Evolutionary conservation across 768 basidiomycete species (phyloP).

Genomic region (Crassisporium funariophilum): DNA sequence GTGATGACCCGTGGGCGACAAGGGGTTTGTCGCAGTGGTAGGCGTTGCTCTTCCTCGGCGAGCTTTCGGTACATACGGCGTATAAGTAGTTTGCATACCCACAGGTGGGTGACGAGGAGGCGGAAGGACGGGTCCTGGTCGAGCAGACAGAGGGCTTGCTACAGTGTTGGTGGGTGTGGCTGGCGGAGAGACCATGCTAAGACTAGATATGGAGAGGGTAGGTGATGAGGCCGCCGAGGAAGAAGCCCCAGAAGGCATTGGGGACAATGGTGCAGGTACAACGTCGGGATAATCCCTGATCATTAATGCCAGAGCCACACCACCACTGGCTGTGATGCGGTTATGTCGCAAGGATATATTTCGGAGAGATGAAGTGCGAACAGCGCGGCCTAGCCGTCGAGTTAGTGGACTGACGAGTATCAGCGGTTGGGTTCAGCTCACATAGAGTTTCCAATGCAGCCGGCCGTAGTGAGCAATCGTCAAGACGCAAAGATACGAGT

Average conservation of each 20-base stretch:
- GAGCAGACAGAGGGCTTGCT: conserved; percentile 26
- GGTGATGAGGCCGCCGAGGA: conserved; percentile 43
- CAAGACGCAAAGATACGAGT: conserved; percentile 80
- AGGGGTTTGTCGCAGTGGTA: conserved; percentile 42
- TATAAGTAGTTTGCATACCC: conserved; percentile 72
- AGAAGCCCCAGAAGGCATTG: conserved; percentile 27
- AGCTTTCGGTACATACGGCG: conserved; percentile 77
- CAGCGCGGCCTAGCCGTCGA: conserved; percentile 78
- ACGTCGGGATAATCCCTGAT: conserved; percentile 94
- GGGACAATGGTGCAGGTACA: conserved; percentile 41
- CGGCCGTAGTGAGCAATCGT: conserved; percentile 80
- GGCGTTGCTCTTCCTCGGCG: conserved; percentile 46
- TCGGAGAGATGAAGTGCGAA: conserved; percentile 80
- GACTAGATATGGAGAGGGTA: conserved; percentile 32
- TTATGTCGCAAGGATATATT: conserved; percentile 93
- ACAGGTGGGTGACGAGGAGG: conserved; percentile 49
- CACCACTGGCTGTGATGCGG: conserved; percentile 80
- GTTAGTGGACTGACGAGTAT: too few relatives aligned
- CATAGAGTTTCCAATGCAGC: conserved; percentile 80
- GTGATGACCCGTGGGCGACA: conserved; percentile 45
- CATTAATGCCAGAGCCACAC: conserved; percentile 93
- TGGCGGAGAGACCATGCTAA: conserved; percentile 33
- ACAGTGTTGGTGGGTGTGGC: conserved; percentile 29
- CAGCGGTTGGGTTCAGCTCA: too few relatives aligned
- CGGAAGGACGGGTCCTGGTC: conserved; percentile 34